A percentile compares a stretch with the other conserved stretches of the same genome.
phyloP scores from a whole-genome alignment of 805 yeast genomes.

The Yamadazyma nakazawae region DNA sequence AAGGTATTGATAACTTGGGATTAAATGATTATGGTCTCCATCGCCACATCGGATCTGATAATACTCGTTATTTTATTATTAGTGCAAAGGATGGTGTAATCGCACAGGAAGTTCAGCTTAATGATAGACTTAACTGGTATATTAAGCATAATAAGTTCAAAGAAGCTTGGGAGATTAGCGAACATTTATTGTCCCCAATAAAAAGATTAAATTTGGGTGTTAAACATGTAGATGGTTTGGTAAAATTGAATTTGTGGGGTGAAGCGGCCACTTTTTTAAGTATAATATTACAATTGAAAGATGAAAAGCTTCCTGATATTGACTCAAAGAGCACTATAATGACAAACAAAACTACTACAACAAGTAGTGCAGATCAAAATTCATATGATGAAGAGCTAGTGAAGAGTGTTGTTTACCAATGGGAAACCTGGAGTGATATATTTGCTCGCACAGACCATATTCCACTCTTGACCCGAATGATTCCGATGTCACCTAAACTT shows the following conservation, averaged over 20 bases:
- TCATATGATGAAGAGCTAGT: conserved; percentile 18
- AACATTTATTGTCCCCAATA: conserved; percentile 46
- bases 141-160: conserved; percentile 48
- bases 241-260: conserved; percentile 49
- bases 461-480: conserved; percentile 42
- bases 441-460: conserved; percentile 50
- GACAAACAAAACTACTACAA: conserved; percentile 15
- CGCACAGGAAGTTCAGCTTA: conserved; percentile 65
- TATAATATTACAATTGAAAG: conserved; percentile 17
- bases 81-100: conserved; percentile 80
- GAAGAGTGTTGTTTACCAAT: conserved; percentile 35
- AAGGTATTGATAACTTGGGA: conserved; percentile 56
- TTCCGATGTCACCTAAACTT: conserved; percentile 52
- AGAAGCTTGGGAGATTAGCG: conserved; percentile 80
- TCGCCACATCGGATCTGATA: conserved; percentile 40
- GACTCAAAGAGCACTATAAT: conserved; percentile 32
- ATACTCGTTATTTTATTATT: conserved; percentile 58
- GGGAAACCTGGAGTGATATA: conserved; percentile 63
- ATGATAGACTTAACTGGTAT: conserved; percentile 75
- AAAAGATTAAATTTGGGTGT: conserved; percentile 62
- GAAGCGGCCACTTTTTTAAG: conserved; percentile 51
- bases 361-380: conserved; percentile 14
- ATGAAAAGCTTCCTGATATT: conserved; percentile 22
- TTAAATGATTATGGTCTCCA: conserved; percentile 78
- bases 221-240: conserved; percentile 45